A percentile compares a stretch with the other conserved stretches of the same genome.
Conservation (phyloP, 768 basidiomycete genomes). For the Rhizopogon sp. region DNA sequence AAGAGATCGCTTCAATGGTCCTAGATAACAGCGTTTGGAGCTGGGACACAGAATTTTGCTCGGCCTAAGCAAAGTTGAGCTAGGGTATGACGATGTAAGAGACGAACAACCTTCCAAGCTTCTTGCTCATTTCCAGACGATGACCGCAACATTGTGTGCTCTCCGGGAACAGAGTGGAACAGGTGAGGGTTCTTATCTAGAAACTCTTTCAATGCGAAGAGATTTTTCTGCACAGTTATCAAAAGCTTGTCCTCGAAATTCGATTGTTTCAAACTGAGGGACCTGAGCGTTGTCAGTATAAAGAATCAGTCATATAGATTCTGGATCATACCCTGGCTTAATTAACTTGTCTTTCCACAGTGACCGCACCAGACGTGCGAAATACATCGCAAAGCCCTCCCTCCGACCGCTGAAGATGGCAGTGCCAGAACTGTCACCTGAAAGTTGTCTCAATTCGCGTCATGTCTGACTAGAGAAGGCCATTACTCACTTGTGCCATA, state of each 20-base stretch:
- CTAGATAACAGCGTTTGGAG: conserved; percentile 70
- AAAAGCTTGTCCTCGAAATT: conserved; percentile 60
- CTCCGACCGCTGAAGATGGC: conserved; percentile 83
- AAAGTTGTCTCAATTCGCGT: conserved; percentile 2
- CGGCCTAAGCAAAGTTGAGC: conserved; percentile 46
- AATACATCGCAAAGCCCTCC: conserved; percentile 84
- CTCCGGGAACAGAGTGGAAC: conserved; percentile 77
- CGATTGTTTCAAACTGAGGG: conserved; percentile 46
- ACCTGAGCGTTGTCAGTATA: conserved; percentile 22
- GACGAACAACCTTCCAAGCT: conserved; percentile 70
- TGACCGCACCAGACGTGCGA: conserved; percentile 79
- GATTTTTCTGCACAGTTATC: conserved; percentile 72
- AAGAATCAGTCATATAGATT: not conserved
- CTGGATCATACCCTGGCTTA: conserved; percentile 43
- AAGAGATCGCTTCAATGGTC: conserved; percentile 92
- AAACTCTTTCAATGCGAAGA: conserved; percentile 72
- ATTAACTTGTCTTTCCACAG: conserved; percentile 86
- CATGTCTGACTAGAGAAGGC: not conserved
- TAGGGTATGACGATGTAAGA: not conserved
- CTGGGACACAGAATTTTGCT: conserved; percentile 78
- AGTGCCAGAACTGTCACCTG: conserved; percentile 66
- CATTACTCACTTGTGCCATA: conserved; percentile 62
- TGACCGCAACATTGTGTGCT: conserved; percentile 50
- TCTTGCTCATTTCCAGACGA: conserved; percentile 69
- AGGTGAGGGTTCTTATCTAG: conserved; percentile 78